phyloP scores from a whole-genome alignment of 768 basidiomycete genomes.

The Tulasnella sp. region DNA sequence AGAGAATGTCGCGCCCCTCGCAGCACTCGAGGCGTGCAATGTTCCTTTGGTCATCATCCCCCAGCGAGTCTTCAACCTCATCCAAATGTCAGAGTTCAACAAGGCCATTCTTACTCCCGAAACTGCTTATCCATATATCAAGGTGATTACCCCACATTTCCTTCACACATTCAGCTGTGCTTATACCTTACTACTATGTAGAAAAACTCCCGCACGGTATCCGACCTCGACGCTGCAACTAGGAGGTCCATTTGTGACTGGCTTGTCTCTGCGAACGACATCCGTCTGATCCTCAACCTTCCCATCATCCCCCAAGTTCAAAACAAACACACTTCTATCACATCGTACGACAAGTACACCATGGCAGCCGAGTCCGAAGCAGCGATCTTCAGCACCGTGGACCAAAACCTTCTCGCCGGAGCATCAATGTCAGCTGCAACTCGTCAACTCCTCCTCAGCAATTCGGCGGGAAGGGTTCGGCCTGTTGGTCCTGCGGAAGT shows the following conservation, averaged over 20 bases:
- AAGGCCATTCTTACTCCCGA: background rate
- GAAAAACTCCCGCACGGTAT: background rate
- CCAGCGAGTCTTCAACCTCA: background rate
- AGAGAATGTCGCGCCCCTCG: background rate
- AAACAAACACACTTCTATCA: background rate
- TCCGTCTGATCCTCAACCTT: background rate
- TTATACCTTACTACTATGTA: background rate
- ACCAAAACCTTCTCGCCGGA: background rate
- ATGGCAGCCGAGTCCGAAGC: background rate
- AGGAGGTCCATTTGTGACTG: background rate
- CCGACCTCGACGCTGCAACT: background rate
- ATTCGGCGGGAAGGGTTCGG: background rate
- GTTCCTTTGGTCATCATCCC: background rate
- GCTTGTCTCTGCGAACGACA: slow-evolving; percentile 1
- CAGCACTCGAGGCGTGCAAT: background rate
- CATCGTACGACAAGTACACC: background rate
- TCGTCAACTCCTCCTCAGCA: background rate
- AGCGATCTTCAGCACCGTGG: background rate
- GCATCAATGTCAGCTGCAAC: background rate
- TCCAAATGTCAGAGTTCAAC: background rate
- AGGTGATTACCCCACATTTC: background rate
- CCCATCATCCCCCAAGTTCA: background rate
- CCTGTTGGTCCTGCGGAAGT: background rate
- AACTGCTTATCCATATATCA: background rate
- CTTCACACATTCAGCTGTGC: background rate